Conservation (phyloP, 805 yeast genomes). For the Candida dajiaensis region DNA sequence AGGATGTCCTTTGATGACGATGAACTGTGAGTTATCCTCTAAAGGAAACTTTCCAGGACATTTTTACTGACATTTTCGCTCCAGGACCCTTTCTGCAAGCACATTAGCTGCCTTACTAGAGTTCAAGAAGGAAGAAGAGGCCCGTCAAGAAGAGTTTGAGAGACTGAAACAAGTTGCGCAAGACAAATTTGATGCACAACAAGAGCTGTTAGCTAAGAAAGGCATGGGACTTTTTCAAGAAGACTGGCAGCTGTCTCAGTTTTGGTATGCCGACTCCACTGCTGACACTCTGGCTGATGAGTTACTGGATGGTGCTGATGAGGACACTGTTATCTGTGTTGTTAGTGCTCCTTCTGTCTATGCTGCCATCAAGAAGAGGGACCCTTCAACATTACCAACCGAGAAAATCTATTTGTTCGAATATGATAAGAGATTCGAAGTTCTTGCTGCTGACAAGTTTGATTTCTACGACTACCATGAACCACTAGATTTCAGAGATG, state of each 20-base stretch:
- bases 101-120: conserved; percentile 51
- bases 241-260: conserved; percentile 93
- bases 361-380: conserved; percentile 65
- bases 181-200: conserved; percentile 24
- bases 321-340: conserved; percentile 63
- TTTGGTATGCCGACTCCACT: conserved; percentile 75
- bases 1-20: conserved; percentile 6
- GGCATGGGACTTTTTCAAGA: conserved; percentile 77
- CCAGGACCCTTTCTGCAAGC: conserved; percentile 33
- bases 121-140: conserved; percentile 55
- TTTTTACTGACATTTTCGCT: background rate
- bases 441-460: conserved; percentile 68
- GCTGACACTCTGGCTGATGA: conserved; percentile 66
- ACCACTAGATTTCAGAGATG: conserved; percentile 57
- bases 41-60: background rate
- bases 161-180: conserved; percentile 65
- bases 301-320: conserved; percentile 69
- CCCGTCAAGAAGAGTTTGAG: conserved; percentile 55
- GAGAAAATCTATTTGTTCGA: conserved; percentile 70
- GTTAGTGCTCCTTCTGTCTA: conserved; percentile 91
- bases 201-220: conserved; percentile 24
- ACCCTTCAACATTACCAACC: conserved; percentile 50
- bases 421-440: conserved; percentile 68
- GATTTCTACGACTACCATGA: conserved; percentile 68
- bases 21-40: background rate